phyloP scores from a whole-genome alignment of 2,329 filamentous ascomycete species.

The Talaromyces marneffei region DNA sequence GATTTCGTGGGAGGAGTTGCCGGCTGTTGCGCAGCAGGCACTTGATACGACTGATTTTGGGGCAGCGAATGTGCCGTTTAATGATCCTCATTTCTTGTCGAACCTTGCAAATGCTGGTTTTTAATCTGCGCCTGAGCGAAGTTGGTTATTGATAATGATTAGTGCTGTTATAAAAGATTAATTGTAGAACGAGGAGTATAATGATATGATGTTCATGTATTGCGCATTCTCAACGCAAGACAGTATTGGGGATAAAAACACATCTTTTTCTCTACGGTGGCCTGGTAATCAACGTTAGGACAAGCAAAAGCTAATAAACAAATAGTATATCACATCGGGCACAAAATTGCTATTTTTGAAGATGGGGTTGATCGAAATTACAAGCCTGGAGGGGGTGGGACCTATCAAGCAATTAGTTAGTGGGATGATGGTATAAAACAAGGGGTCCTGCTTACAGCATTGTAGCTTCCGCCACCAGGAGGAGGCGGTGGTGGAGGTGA shows the following conservation, averaged over 20 bases:
- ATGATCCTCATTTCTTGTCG: slow-evolving; percentile 41
- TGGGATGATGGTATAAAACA: background rate
- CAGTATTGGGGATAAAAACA: background rate
- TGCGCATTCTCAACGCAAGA: background rate
- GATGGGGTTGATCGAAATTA: slow-evolving; percentile 19
- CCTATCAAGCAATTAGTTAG: slow-evolving; percentile 26
- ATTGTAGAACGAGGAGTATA: background rate
- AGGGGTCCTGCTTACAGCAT: slow-evolving; percentile 49
- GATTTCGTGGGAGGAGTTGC: slow-evolving; percentile 48
- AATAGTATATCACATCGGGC: background rate
- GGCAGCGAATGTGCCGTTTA: slow-evolving; percentile 44
- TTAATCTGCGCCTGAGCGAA: slow-evolving; percentile 14
- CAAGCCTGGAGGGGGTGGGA: slow-evolving; percentile 49
- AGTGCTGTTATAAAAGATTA: background rate
- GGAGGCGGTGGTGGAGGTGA: slow-evolving; percentile 57
- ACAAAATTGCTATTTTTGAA: background rate
- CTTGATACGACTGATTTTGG: slow-evolving; percentile 45
- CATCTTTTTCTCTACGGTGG: background rate
- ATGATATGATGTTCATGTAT: background rate
- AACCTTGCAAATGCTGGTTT: slow-evolving; percentile 40
- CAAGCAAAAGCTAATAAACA: background rate
- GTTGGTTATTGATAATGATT: background rate
- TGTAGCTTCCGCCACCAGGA: slow-evolving; percentile 52
- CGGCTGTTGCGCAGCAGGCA: slow-evolving; percentile 37
- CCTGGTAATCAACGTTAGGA: background rate